phyloP scores from a whole-genome alignment of 805 yeast genomes.

The Wickerhamomyces bisporus region DNA sequence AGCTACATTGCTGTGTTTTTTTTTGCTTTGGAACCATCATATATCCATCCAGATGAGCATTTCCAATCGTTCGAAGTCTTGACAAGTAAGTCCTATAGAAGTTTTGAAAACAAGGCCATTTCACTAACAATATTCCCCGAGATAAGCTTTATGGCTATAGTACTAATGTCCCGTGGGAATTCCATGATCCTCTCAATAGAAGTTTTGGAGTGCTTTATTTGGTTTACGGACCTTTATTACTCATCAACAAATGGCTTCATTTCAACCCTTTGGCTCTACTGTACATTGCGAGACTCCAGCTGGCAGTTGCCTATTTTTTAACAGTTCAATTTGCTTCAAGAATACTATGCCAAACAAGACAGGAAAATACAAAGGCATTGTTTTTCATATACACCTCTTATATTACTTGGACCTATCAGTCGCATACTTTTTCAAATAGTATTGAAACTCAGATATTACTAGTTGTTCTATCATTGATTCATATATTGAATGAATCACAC shows the following conservation, averaged over 20 bases:
- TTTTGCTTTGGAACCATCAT: conserved; percentile 66
- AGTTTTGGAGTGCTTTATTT: conserved; percentile 66
- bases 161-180: conserved; percentile 78
- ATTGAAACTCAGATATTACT: conserved; percentile 53
- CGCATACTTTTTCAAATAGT: conserved; percentile 87
- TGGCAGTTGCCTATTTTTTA: conserved; percentile 32
- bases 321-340: conserved; percentile 35
- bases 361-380: conserved; percentile 37
- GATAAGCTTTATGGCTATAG: conserved; percentile 36
- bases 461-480: conserved; percentile 37
- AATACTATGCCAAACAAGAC: conserved; percentile 42
- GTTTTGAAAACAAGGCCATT: not conserved
- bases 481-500: conserved; percentile 20
- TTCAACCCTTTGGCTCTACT: conserved; percentile 46
- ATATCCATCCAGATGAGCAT: conserved; percentile 97
- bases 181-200: conserved; percentile 54
- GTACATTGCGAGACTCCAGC: conserved; percentile 48
- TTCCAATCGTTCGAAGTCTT: conserved; percentile 85
- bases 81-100: conserved; percentile 27
- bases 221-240: conserved; percentile 62
- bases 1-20: conserved; percentile 32
- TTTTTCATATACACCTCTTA: conserved; percentile 51
- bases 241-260: conserved; percentile 28
- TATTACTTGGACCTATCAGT: conserved; percentile 72
- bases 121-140: conserved; percentile 7